Percentiles rank a stretch among this genome's conserved stretches.
These are phyloP conservation scores for Punica granatum DNA, from an alignment of 345 rosid genomes.

Conservation along the genomic window DNA sequence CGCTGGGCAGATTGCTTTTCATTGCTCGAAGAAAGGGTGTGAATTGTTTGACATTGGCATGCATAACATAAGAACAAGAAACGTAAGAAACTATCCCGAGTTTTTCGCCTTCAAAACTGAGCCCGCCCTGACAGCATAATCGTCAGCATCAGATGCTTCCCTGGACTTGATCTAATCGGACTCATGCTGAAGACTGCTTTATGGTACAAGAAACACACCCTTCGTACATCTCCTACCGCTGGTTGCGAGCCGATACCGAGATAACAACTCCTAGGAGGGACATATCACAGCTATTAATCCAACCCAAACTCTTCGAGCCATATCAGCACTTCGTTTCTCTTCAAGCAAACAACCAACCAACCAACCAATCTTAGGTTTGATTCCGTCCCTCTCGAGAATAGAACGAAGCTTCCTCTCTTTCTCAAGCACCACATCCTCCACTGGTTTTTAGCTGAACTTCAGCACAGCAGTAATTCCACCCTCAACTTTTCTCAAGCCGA, in stretches of 20 bases:
- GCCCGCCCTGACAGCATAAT: too few relatives aligned
- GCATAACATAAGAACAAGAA: too few relatives aligned
- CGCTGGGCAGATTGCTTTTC: too few relatives aligned
- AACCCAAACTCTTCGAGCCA: constrained; percentile 14
- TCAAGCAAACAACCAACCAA: constrained; percentile 28
- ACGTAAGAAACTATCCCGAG: too few relatives aligned
- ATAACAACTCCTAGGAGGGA: background rate
- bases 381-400: constrained; percentile 49
- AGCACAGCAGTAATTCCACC: constrained; percentile 67
- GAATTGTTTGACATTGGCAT: too few relatives aligned
- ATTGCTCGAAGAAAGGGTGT: too few relatives aligned
- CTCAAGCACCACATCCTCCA: constrained; percentile 43
- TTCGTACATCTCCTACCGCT: background rate
- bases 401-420: constrained; percentile 58
- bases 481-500: constrained; percentile 58
- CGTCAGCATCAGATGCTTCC: too few relatives aligned
- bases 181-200: too few relatives aligned
- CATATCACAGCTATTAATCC: background rate
- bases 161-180: too few relatives aligned
- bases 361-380: constrained; percentile 55
- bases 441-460: constrained; percentile 81
- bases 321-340: constrained; percentile 16
- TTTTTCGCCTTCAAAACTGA: too few relatives aligned
- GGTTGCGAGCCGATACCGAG: background rate
- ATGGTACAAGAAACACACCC: too few relatives aligned